phyloP scores from a whole-genome alignment of 257 asterid genomes.

The Ilex asprella region DNA sequence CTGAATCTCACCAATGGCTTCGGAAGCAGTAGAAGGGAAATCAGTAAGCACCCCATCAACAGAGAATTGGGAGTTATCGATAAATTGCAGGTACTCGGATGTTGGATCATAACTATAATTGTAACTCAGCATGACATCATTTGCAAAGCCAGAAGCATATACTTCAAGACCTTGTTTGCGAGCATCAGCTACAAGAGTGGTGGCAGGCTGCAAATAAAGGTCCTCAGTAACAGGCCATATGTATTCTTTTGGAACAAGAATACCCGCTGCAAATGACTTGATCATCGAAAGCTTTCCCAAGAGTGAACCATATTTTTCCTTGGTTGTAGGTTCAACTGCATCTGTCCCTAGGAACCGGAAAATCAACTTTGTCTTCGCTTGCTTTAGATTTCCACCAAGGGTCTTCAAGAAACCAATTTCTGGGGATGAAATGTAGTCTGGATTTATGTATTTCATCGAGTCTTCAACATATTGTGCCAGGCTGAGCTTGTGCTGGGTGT shows the following conservation, averaged over 20 bases:
- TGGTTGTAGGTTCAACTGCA: conserved; percentile 59
- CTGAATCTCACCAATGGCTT: conserved; percentile 51
- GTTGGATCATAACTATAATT: conserved; percentile 89
- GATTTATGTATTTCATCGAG: conserved; percentile 13
- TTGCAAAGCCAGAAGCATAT: conserved; percentile 71
- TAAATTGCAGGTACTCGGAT: conserved; percentile 58
- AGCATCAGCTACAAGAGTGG: conserved; percentile 66
- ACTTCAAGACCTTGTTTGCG: conserved; percentile 68
- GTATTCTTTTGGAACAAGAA: conserved; percentile 73
- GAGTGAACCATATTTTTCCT: conserved; percentile 41
- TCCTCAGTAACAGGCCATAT: conserved; percentile 56
- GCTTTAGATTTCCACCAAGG: conserved; percentile 33
- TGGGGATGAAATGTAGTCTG: conserved; percentile 82
- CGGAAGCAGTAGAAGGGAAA: conserved; percentile 81
- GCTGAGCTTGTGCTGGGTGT: conserved; percentile 46
- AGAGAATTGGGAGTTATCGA: conserved; percentile 55
- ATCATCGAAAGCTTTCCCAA: conserved; percentile 38
- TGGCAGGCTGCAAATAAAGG: conserved; percentile 53
- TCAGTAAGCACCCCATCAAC: conserved; percentile 82
- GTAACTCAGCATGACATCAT: conserved; percentile 55
- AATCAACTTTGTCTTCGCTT: conserved; percentile 42
- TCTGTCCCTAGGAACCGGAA: conserved; percentile 36
- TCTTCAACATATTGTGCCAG: conserved; percentile 29
- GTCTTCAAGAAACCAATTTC: conserved; percentile 82
- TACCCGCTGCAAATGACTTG: conserved; percentile 70